Evolutionary conservation across 805 yeast species (phyloP), one percentile per base, ranked within the genome.

Genomic region (Ogataea thermomethanolica): DNA sequence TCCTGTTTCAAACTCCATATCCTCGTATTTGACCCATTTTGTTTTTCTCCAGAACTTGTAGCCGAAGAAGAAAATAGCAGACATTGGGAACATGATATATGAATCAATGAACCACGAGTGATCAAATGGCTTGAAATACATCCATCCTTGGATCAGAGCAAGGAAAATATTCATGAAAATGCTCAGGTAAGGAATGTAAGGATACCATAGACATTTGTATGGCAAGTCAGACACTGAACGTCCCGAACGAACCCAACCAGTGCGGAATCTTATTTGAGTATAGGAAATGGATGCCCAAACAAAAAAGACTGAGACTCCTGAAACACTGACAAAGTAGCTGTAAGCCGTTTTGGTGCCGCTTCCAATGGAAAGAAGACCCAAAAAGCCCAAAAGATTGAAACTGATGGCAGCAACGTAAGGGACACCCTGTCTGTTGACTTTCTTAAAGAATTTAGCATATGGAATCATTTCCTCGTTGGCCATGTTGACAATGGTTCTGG

Each of bases 101-200:
- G 80, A 75, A 54, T 79, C 87, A 32, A 74, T 68, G 49, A 74
- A 74, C 36, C 52, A 51, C 20, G 79, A 79, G 3, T 78, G 77
- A 23, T 65, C 61, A 49, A 77, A 79, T 0, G 85, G 86, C 36
- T 67, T 67, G 46, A 79, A 71, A 28, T 70, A 64, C 0, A 81
- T 66, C 84, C 84, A 79, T 2, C 86, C 84, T 58, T 81, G 87
- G 22, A 81, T 72, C 25, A 81, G 56, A 3, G 76, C 79, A 41
- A 81, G 61, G 41, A 81, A 70, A 1, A 69, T 46, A 53, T 76
- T 79, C 33, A 77, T 62, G 3, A 63, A 45, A 5, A 81, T 58
- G 8, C 82, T 79, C 27, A 72, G 54, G 20, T 65, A 63, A 2
- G 82, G 76, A 17, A 71, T 59, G 47, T 55, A 59, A 2, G 88